Conservation (phyloP, 352 stramenopile species). For the Peronosclerospora sorghi region DNA sequence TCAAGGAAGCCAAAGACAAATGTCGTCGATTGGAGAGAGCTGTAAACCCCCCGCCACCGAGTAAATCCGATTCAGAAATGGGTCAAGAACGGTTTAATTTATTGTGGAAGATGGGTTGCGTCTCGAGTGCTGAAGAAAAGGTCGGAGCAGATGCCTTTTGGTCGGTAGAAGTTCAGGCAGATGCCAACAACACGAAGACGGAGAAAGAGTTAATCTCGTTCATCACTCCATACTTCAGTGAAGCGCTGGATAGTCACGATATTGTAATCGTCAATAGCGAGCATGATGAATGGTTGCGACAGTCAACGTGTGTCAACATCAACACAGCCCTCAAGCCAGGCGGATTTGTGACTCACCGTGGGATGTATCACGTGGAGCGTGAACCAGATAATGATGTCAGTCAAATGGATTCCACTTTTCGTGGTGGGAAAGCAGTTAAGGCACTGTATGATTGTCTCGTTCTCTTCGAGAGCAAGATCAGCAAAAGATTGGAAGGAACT, state of each 20-base stretch:
- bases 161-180: slow-evolving; percentile 1
- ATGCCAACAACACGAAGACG: neutral
- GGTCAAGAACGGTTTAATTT: no score
- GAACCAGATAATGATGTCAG: slow-evolving; percentile 22
- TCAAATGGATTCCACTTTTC: no score
- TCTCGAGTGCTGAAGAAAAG: neutral
- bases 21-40: no score
- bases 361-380: neutral
- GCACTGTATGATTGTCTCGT: no score
- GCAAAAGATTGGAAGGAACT: no score
- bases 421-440: no score
- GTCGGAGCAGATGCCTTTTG: slow-evolving; percentile 1
- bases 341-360: slow-evolving; percentile 12
- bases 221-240: slow-evolving; percentile 5
- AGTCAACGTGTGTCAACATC: neutral
- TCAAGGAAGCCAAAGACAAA: no score
- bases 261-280: slow-evolving; percentile 11
- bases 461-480: no score
- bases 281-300: slow-evolving; percentile 7
- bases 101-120: neutral
- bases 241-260: slow-evolving; percentile 1
- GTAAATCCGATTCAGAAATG: no score
- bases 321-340: slow-evolving; percentile 4
- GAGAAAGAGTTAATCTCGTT: slow-evolving; percentile 1
- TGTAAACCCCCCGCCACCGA: no score